Percentiles rank a stretch among this genome's conserved stretches.
phyloP scores from a whole-genome alignment of 73 alveolate species.

The Paramecium sonneborni region DNA sequence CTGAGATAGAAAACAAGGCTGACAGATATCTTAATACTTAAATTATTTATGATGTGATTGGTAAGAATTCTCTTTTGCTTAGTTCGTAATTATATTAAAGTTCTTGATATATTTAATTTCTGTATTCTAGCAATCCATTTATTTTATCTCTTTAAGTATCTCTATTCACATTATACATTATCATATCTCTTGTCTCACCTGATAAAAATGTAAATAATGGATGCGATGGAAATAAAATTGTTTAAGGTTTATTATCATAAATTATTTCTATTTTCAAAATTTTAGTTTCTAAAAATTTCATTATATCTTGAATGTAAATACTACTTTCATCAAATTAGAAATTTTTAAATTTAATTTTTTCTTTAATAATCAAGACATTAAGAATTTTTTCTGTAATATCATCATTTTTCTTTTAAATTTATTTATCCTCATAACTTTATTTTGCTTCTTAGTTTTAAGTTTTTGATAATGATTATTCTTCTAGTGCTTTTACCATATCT shows the following conservation, averaged over 20 bases:
- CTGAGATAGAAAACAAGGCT: conserved; percentile 31
- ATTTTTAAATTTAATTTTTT: background rate
- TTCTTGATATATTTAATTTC: conserved; percentile 25
- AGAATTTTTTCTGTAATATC: background rate
- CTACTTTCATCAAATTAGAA: background rate
- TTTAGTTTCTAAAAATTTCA: background rate
- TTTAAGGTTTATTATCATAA: conserved; percentile 18
- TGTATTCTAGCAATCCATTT: conserved; percentile 17
- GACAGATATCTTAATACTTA: background rate
- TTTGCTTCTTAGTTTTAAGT: background rate
- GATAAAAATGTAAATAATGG: conserved; percentile 59
- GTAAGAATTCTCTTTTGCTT: conserved; percentile 28
- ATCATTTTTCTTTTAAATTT: background rate
- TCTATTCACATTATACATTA: conserved; percentile 54
- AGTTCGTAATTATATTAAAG: conserved; percentile 52
- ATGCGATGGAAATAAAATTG: conserved; percentile 20
- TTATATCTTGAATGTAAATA: background rate
- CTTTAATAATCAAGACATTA: conserved; percentile 3
- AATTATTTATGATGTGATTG: conserved; percentile 34
- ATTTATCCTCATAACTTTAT: background rate
- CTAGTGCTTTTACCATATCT: background rate
- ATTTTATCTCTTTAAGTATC: conserved; percentile 65
- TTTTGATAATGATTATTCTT: background rate
- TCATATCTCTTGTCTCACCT: conserved; percentile 38
- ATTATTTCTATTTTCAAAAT: conserved; percentile 23